Conservation (phyloP, 2,329 filamentous ascomycete genomes). For the Phyllosticta capitalensis region DNA sequence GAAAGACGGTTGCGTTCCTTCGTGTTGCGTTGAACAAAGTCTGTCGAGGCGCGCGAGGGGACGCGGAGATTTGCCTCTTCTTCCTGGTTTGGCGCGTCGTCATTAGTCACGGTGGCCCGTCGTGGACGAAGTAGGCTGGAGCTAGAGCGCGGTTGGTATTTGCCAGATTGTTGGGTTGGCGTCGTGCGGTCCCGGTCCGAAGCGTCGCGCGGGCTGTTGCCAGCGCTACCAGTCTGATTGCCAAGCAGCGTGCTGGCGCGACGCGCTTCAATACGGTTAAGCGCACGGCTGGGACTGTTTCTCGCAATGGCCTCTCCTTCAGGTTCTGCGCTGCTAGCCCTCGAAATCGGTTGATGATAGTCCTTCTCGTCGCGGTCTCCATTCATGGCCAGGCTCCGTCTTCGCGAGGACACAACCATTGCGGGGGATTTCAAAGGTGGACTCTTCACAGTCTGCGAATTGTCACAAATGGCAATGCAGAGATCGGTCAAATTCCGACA, state of each 20-base stretch:
- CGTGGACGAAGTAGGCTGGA: slow-evolving; percentile 5
- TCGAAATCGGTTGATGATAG: not conserved
- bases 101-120: slow-evolving; percentile 8
- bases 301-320: slow-evolving; percentile 20
- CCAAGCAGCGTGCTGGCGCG: slow-evolving; percentile 27
- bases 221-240: slow-evolving; percentile 11
- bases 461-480: slow-evolving; percentile 62
- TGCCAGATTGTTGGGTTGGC: slow-evolving; percentile 2
- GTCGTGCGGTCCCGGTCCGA: slow-evolving; percentile 8
- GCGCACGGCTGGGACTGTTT: slow-evolving; percentile 26
- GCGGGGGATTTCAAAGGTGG: slow-evolving; percentile 1
- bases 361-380: slow-evolving; percentile 6
- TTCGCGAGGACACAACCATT: slow-evolving; percentile 1
- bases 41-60: slow-evolving; percentile 41
- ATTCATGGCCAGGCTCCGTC: slow-evolving; percentile 6
- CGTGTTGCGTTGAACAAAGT: slow-evolving; percentile 24
- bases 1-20: slow-evolving; percentile 21
- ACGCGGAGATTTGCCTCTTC: slow-evolving; percentile 34
- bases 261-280: slow-evolving; percentile 37
- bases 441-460: slow-evolving; percentile 15
- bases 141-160: not conserved
- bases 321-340: slow-evolving; percentile 25
- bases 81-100: slow-evolving; percentile 20
- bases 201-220: slow-evolving; percentile 23
- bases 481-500: slow-evolving; percentile 89